Base-by-base conservation (phyloP, 2,329 filamentous ascomycete genomes). In the Sclerotinia subarctica region DNA sequence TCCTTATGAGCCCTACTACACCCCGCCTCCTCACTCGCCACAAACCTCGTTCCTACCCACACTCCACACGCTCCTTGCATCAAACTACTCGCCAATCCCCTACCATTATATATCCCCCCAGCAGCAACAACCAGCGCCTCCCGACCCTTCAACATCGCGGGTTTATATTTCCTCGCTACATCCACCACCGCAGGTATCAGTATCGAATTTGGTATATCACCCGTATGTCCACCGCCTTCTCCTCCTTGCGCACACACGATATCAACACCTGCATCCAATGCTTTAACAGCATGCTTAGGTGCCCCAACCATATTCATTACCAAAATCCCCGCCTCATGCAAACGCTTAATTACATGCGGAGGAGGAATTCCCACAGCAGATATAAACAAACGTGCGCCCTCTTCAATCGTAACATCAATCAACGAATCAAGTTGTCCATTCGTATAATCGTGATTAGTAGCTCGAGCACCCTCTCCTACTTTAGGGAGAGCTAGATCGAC, bases 251-350 rank as follows among this genome's bases (percentile, higher is more conserved):
- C 89, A 78, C 93, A 97, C 7, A 98, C 86, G 72, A 97, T 89
- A 79, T 98, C 94, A 13, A 96, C 93, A 54, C 94, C 94, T 0
- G 90, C 86, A 62, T 93, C 87, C 5, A 98, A 82, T 2, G 94
- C 94, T 81, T 97, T 97, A 78, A 90, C 86, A 0, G 94, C 94
- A 78, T 98, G 94, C 78, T 90, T 93, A 2, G 94, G 94, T 74
- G 94, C 91, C 0, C 94, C 94, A 26, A 97, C 93, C 94, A 97
- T 97, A 79, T 97, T 97, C 93, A 97, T 97, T 47, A 97, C 84
- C 69, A 96, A 77, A 52, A 98, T 91, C 0, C 91, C 91, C 0
- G 90, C 90, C 11, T 84, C 83, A 76, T 98, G 94, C 56, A 98
- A 83, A 57, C 88, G 82, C 73, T 92, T 88, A 68, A 97, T 90